Percentiles rank a stretch among this genome's conserved stretches.
These are phyloP conservation scores for Paramecium sonneborni DNA, from an alignment of 73 alveolate species.

Conservation along the genomic window DNA sequence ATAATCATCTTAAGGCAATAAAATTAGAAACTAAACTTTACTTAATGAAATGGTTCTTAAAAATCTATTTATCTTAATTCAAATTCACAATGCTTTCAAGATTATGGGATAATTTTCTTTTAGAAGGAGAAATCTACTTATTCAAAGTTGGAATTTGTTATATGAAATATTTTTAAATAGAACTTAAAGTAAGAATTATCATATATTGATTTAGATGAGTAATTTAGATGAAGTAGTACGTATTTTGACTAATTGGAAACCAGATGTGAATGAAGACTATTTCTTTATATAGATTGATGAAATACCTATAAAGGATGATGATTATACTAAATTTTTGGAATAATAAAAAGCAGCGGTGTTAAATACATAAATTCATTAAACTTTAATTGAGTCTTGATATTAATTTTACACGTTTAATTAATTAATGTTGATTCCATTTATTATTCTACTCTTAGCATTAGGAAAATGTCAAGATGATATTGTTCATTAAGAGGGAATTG, in stretches of 20 bases:
- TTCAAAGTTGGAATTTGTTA: constrained; percentile 53
- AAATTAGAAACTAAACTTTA: constrained; percentile 79
- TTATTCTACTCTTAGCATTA: neutral
- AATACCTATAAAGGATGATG: neutral
- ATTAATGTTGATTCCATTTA: neutral
- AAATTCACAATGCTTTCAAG: constrained; percentile 78
- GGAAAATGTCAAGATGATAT: neutral
- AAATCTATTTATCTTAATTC: constrained; percentile 74
- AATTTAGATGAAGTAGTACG: neutral
- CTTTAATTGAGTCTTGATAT: neutral
- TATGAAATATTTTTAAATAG: constrained; percentile 49
- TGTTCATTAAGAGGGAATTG: neutral
- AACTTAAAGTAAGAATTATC: neutral
- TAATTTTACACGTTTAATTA: constrained; percentile 15
- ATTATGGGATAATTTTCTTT: constrained; percentile 89
- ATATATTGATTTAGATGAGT: neutral
- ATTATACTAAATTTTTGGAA: neutral
- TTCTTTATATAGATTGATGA: constrained; percentile 3
- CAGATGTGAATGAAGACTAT: neutral
- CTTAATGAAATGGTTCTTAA: constrained; percentile 86
- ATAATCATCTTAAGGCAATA: constrained; percentile 77
- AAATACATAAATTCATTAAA: constrained; percentile 16
- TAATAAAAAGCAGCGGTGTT: neutral
- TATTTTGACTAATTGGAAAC: neutral
- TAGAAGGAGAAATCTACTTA: constrained; percentile 85